These are phyloP conservation scores for Agrostemma githago DNA, from an alignment of 148 eudicot species.

Conservation along the genomic window DNA sequence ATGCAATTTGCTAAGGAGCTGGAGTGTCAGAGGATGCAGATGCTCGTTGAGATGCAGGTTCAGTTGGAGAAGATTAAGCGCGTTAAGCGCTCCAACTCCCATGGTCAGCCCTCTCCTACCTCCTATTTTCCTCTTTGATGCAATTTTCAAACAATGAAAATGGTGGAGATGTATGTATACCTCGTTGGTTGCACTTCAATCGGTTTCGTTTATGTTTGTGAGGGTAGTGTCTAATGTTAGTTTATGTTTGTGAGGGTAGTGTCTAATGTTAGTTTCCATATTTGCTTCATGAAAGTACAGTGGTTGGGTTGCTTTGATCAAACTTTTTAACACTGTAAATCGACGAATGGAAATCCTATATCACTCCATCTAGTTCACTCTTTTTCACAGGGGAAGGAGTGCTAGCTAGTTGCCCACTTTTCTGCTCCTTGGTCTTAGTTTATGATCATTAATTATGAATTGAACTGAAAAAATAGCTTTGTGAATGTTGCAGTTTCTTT, in stretches of 20 bases:
- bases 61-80: slow-evolving; percentile 69
- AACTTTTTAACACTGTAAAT: not conserved
- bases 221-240: too few species aligned
- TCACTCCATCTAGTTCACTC: too few species aligned
- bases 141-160: too few species aligned
- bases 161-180: too few species aligned
- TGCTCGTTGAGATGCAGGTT: slow-evolving; percentile 74
- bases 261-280: too few species aligned
- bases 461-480: not conserved
- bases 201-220: not conserved
- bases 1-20: slow-evolving; percentile 75
- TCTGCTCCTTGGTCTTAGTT: not conserved
- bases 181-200: too few species aligned
- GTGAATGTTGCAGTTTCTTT: not conserved
- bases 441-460: not conserved
- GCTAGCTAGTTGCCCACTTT: not conserved
- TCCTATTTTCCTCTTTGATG: not conserved
- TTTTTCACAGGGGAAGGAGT: too few species aligned
- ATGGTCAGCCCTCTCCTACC: slow-evolving; percentile 39
- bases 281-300: not conserved
- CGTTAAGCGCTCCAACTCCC: slow-evolving; percentile 43
- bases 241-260: too few species aligned
- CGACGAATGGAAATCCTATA: not conserved
- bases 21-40: slow-evolving; percentile 81
- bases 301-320: not conserved